Percentiles rank a stretch among this genome's conserved stretches.
Conservation (phyloP, 2,329 filamentous ascomycete genomes). For the Boeremia lycopersici region DNA sequence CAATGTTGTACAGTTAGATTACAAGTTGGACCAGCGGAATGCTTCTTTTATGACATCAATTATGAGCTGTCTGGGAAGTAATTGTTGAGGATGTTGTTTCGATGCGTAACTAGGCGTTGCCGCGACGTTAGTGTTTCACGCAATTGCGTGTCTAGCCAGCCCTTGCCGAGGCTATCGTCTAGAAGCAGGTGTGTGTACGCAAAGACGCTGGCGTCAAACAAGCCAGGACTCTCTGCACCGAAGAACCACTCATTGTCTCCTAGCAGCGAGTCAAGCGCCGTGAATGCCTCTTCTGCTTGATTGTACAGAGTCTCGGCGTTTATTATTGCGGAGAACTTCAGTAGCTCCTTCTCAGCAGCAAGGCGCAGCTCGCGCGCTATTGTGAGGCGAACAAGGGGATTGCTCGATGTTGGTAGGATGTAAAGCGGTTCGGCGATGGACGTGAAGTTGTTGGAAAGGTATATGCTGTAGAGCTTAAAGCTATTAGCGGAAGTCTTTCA, state of each 20-base stretch:
- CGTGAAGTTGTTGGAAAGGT: conserved; percentile 73
- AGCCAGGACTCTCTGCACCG: conserved; percentile 61
- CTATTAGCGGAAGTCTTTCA: conserved; percentile 2
- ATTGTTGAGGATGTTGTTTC: conserved; percentile 60
- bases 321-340: conserved; percentile 65
- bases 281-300: conserved; percentile 67
- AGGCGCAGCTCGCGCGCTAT: conserved; percentile 70
- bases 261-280: conserved; percentile 65
- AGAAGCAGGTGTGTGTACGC: conserved; percentile 85
- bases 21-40: not conserved
- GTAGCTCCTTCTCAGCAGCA: conserved; percentile 76
- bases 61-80: conserved; percentile 52
- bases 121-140: conserved; percentile 62
- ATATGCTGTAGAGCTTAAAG: conserved; percentile 74
- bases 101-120: conserved; percentile 69
- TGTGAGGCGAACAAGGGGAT: conserved; percentile 65
- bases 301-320: conserved; percentile 63
- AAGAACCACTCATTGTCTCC: conserved; percentile 68
- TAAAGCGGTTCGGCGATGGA: conserved; percentile 74
- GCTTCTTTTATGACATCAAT: not conserved
- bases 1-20: conserved; percentile 7
- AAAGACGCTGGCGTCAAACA: conserved; percentile 90
- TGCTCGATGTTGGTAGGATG: conserved; percentile 65
- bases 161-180: conserved; percentile 60
- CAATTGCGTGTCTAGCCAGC: conserved; percentile 69